Base-by-base conservation (phyloP, 495 filamentous ascomycete species). In the Hypoxylon trugodes region DNA sequence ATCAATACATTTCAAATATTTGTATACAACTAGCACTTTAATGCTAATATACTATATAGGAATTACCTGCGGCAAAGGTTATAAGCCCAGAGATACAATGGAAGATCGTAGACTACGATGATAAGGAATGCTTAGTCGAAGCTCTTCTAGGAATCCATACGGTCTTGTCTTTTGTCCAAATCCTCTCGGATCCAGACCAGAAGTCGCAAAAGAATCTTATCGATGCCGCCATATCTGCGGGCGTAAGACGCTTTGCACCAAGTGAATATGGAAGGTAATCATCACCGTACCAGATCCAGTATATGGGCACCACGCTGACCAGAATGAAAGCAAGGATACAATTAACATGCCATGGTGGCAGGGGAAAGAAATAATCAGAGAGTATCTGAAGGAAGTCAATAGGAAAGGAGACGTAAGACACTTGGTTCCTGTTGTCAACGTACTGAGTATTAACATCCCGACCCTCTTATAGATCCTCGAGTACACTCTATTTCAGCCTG, bases 401-500 rank as follows among this genome's bases (percentile, higher is more conserved):
- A 69, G 76, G 66, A 70, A 82, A 26, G 67, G 71, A 59, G 79
- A 79, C 55, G 82, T 82, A 62, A 65, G 54, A n/a, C 8, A 10
- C 12, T 9, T 4, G 1, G 13, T 16, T 5, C 1, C 10, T 10
- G 9, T 4, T 26, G 0, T 21, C 21, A 19, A n/a, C 1, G 4
- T 15, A 2, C 9, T 33, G 5, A 24, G 12, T 13, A n/a, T n/a
- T 10, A 1, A 6, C 7, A 16, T 3, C 53, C n/a, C 47, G 26
- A 67, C 24, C 28, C 30, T 37, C 9, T 4, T 8, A 47, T 40
- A 84, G 83, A 73, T 85, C 33, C 78, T 88, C 21, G 81, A 87
- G 55, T 89, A 88, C 67, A 76, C 69, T 2, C 69, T 87, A 2
- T 87, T 88, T 60, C 81, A 84, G 32, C 80, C 81, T 0, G 86